Evolutionary conservation across 2,329 filamentous ascomycete genomes (phyloP).

Genomic region (Trichoderma simmonsii): DNA sequence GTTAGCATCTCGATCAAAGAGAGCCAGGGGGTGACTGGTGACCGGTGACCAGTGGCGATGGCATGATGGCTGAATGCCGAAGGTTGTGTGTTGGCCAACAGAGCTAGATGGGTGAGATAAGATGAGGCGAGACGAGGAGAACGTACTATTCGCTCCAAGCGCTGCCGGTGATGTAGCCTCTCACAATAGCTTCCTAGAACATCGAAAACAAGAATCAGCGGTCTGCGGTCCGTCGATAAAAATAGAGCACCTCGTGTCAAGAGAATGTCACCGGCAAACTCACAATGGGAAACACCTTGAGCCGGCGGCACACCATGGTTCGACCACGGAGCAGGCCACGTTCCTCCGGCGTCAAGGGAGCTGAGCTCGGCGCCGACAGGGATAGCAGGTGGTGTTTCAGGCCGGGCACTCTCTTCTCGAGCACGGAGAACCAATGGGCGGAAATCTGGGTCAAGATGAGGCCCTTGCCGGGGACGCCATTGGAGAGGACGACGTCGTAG

Average conservation of each 20-base stretch:
- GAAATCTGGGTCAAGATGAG: slow-evolving; percentile 45
- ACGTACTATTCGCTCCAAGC: slow-evolving; percentile 65
- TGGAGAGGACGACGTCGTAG: slow-evolving; percentile 70
- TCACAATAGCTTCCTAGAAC: slow-evolving; percentile 39
- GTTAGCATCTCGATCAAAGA: slow-evolving; percentile 41
- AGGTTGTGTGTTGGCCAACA: not conserved
- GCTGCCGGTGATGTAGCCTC: slow-evolving; percentile 83
- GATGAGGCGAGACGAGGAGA: not conserved
- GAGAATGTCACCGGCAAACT: slow-evolving; percentile 32
- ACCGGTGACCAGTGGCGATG: not conserved
- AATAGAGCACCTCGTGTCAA: not conserved
- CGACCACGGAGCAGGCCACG: slow-evolving; percentile 56
- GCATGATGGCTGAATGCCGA: not conserved
- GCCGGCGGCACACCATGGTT: slow-evolving; percentile 56
- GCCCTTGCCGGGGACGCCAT: slow-evolving; percentile 57
- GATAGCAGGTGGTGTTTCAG: slow-evolving; percentile 53
- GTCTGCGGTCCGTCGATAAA: not conserved
- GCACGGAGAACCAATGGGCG: slow-evolving; percentile 53
- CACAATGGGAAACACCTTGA: slow-evolving; percentile 27
- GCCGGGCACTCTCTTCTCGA: slow-evolving; percentile 42
- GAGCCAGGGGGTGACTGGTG: not conserved
- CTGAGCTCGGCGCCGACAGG: slow-evolving; percentile 37
- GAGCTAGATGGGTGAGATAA: not conserved
- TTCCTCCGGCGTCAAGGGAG: slow-evolving; percentile 40
- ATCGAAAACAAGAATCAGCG: not conserved